Conservation (phyloP, 139 green algal species). For the Chlamydomonas sp. region DNA sequence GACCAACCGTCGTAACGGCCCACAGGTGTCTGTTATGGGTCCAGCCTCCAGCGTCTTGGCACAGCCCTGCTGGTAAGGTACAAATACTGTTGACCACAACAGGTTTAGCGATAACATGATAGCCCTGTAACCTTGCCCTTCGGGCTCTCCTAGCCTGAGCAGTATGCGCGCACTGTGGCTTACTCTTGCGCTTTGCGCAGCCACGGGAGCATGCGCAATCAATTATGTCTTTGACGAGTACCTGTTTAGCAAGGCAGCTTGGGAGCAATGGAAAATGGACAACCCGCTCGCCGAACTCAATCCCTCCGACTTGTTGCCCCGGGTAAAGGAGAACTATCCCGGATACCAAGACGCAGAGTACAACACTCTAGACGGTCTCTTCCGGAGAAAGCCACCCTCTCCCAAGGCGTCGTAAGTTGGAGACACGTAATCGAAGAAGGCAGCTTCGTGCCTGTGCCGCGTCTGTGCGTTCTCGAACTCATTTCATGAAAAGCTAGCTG, state of each 20-base stretch:
- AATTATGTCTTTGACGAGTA: slow-evolving; percentile 41
- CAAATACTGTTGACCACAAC: too few species aligned
- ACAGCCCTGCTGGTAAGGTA: too few species aligned
- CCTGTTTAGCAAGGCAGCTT: slow-evolving; percentile 38
- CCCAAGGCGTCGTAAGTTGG: background rate
- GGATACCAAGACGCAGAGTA: slow-evolving; percentile 2
- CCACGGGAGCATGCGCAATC: background rate
- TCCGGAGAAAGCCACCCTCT: background rate
- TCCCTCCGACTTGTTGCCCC: slow-evolving; percentile 13
- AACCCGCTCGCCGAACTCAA: slow-evolving; percentile 27
- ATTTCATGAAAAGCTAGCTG: too few species aligned
- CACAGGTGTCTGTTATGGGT: too few species aligned
- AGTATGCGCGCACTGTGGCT: background rate
- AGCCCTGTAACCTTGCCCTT: too few species aligned
- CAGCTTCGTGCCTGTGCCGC: too few species aligned
- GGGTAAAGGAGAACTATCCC: slow-evolving; percentile 5
- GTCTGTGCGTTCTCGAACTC: too few species aligned
- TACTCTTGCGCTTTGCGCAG: background rate
- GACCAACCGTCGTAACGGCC: too few species aligned
- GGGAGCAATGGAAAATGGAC: slow-evolving; percentile 26
- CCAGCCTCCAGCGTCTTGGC: too few species aligned
- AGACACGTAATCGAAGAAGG: too few species aligned
- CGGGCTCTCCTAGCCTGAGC: too few species aligned
- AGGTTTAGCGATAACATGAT: too few species aligned
- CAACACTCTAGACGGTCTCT: slow-evolving; percentile 22